Percentiles rank a stretch among this genome's conserved stretches.
Conservation (phyloP, 2,329 filamentous ascomycete genomes). For the Colletotrichum sp. region DNA sequence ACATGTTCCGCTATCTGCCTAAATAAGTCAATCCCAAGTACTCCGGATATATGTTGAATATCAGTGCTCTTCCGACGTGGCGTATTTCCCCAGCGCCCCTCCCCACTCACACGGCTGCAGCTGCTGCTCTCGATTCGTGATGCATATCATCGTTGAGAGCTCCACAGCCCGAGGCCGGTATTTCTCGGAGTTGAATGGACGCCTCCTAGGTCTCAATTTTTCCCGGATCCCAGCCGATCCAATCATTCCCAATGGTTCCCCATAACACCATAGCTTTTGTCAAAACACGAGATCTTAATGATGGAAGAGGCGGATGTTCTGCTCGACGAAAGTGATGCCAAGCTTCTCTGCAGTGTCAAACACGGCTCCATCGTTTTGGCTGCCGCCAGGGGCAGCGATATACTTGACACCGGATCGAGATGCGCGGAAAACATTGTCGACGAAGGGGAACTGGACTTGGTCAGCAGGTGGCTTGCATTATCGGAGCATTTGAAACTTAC, state of each 20-base stretch:
- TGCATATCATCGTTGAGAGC: not conserved
- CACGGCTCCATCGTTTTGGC: conserved; percentile 82
- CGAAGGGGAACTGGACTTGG: conserved; percentile 83
- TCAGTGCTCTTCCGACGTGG: not conserved
- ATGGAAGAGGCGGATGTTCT: conserved; percentile 93
- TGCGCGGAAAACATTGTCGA: conserved; percentile 95
- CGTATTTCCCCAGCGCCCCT: not conserved
- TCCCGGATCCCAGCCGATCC: not conserved
- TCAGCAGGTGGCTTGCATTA: conserved; percentile 26
- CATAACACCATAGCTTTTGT: conserved; percentile 5
- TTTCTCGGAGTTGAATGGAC: not conserved
- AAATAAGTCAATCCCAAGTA: not conserved
- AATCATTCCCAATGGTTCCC: conserved; percentile 1
- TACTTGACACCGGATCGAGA: conserved; percentile 91
- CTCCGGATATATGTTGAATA: conserved; percentile 22
- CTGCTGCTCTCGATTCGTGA: not conserved
- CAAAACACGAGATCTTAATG: conserved; percentile 61
- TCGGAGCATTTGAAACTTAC: conserved; percentile 58
- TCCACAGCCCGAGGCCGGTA: not conserved
- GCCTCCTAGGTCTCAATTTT: not conserved
- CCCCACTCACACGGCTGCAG: not conserved
- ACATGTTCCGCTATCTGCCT: not conserved
- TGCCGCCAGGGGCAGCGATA: conserved; percentile 90
- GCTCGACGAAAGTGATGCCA: conserved; percentile 93
- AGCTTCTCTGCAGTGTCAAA: conserved; percentile 92